Evolutionary conservation across 2,329 filamentous ascomycete species (phyloP), one percentile per base, ranked within the genome.

Genomic region (Venturia aucupariae): DNA sequence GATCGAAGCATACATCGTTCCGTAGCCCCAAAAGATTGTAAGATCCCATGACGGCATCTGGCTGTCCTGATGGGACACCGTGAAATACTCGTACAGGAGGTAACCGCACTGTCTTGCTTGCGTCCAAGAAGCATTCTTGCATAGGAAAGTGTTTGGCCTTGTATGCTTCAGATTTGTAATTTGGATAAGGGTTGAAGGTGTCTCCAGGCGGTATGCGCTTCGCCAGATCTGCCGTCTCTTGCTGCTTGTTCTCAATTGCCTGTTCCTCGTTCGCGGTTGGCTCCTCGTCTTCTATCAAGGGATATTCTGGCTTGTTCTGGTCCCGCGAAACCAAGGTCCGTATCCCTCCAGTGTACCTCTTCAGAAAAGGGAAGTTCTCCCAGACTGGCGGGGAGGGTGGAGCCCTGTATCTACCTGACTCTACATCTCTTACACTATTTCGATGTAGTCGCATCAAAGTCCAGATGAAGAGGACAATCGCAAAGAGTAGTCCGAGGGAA

Each of bases 1-100:
- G 84, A 69, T 99, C 94, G 72, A 96, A 97, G 77, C 94, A 99
- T 59, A 97, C 84, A 70, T 96, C 88, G 68, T 95, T 85, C 22
- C 89, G 85, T 42, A 97, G 78, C 0, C 86, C 88, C 15, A 97
- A 76, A 48, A 93, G 75, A 11, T 92, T 86, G 70, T 96, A 92
- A 0, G 91, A 96, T n/a, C 94, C 94, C 71, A 93, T 84, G 2
- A 90, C 84, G 65, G 91, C 84, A 60, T 94, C 85, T 0, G 94
- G 94, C 73, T 96, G 95, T 0, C 92, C 93, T 65, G 84, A 82
- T 0, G 92, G 89, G 2, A 94, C 84, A 3, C 93, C 93, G 13
- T 87, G 80, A 69, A 90, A 92, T 68, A 88, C 88, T 24, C 86
- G 86, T 55, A 96, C 77, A 5, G 82, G 75, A 0, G 93, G 93